Evolutionary conservation across 1,284 basidiomycete species (phyloP), one percentile per base, ranked within the genome.

Genomic region (Ustilago shanxiensis): DNA sequence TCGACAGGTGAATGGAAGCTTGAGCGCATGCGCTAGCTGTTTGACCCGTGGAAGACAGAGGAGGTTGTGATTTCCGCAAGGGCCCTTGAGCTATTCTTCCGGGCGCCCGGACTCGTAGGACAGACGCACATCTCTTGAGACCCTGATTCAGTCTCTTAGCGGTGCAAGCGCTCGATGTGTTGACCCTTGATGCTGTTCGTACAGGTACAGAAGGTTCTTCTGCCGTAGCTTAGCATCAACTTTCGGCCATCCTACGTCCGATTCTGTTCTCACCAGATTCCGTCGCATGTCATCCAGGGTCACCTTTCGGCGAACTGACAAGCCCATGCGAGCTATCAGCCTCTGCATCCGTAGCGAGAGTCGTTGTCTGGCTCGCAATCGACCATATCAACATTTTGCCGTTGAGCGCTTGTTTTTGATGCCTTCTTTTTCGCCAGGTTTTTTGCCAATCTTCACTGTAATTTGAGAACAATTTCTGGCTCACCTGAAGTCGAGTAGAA

Each of bases 141-240:
- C 31, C 31, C 31, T 33, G 5, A 5, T 11, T 11, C 31, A 7
- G 11, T 11, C 11, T 33, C 11, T 11, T 11, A 33, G 31, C 11
- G 39, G 39, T 41, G 39, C 39, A 41, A 20, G 16, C 39, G 39
- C 39, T 41, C 31, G 31, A 10, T 7, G 39, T 10, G 5, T 5
- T 14, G 39, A 41, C n/a, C 39, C 39, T 41, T 7, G 6, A 7
- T 16, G 5, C 39, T 41, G 13, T 41, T 41, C 39, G 8, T 16
- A 41, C 39, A 41, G 39, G 39, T 41, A 41, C 39, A 41, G 39
- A 41, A 41, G 13, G n/a, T n/a, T n/a, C 16, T 55, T 55, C 53
- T 37, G 41, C 35, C 33, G 39, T 39, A 41, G 26, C 53, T 16
- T 20, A 26, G 39, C 53, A 14, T 13, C 33, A 14, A 22, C 3